Evolutionary conservation across 306 rosid genomes (phyloP), one percentile per base, ranked within the genome.

Genomic region (Gillenia trifoliata): DNA sequence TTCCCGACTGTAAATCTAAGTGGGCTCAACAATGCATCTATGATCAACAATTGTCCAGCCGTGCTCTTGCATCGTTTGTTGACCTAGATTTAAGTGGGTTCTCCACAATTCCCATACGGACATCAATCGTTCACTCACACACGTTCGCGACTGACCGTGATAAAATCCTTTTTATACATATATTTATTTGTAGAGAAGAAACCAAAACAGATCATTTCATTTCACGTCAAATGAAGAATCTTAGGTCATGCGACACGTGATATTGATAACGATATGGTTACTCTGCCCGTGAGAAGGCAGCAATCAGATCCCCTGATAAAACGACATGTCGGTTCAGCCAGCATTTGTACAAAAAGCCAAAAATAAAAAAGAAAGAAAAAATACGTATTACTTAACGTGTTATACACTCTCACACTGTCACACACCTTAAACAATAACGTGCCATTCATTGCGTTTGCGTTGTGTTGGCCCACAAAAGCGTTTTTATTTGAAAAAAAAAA

Each of bases 21-120:
- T 17, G 19, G 10, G 3, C 55, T 49, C 22, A 6, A 16, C 55
- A 1, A 20, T 22, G 28, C 6, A 55, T 55, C 6, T 22, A 22
- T 0, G 6, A 2, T 1, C 15, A 9, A 23, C 2, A 1, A 1
- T 55, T 23, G 2, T 23, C 22, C 0, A 22, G 1, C 3, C 0
- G 2, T 4, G 13, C 2, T 45, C 0, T 0, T 45, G 13, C 0
- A 45, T 15, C 0, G 50, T 12, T 13, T 13, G 3, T 45, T 45
- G 1, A 45, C 16, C 6, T 45, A 45, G 1, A 45, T 45, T 0
- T 4, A 45, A 15, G 2, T 45, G 2, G 0, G 19, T 45, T 45
- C 0, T n/a, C 2, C 2, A 22, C 6, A 9, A 3, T 22, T 1
- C 13, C n/a, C 3, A 8, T 9, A 3, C 1, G 6, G 3, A 20